phyloP scores from a whole-genome alignment of 148 eudicot species.

The Rhododendron simsii region DNA sequence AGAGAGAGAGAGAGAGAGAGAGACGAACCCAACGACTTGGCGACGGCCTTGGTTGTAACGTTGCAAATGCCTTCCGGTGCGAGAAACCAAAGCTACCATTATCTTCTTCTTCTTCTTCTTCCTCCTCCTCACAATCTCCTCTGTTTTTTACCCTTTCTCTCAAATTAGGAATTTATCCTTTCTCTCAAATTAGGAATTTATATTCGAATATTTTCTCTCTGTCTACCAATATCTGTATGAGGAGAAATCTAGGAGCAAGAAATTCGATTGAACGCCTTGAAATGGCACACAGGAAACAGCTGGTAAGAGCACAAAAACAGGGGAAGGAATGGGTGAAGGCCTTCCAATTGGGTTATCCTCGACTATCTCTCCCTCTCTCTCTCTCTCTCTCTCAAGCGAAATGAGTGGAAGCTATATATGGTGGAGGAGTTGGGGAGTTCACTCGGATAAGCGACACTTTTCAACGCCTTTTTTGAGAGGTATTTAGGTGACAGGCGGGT shows the following conservation, averaged over 20 bases:
- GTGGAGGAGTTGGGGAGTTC: background rate
- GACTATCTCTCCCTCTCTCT: background rate
- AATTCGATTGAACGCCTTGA: background rate
- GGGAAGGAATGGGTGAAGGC: background rate
- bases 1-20: background rate
- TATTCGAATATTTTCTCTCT: background rate
- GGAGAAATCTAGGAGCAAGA: background rate
- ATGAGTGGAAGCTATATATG: background rate
- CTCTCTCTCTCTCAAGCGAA: background rate
- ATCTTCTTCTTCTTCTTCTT: background rate
- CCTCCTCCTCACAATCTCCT: background rate
- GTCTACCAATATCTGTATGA: background rate
- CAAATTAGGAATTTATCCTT: background rate
- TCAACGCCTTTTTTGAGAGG: background rate
- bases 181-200: background rate
- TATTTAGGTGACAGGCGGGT: no score
- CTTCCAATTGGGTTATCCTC: background rate
- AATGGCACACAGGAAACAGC: background rate
- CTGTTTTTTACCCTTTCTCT: background rate
- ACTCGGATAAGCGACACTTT: background rate
- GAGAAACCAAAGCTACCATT: constrained; percentile 42
- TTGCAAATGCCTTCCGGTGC: constrained; percentile 52
- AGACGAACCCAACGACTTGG: constrained; percentile 45
- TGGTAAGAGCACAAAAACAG: background rate
- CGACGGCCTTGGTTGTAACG: constrained; percentile 43